A percentile compares a stretch with the other conserved stretches of the same genome.
Conservation (phyloP, 1,284 basidiomycete genomes). For the Boletus semigastroideus region DNA sequence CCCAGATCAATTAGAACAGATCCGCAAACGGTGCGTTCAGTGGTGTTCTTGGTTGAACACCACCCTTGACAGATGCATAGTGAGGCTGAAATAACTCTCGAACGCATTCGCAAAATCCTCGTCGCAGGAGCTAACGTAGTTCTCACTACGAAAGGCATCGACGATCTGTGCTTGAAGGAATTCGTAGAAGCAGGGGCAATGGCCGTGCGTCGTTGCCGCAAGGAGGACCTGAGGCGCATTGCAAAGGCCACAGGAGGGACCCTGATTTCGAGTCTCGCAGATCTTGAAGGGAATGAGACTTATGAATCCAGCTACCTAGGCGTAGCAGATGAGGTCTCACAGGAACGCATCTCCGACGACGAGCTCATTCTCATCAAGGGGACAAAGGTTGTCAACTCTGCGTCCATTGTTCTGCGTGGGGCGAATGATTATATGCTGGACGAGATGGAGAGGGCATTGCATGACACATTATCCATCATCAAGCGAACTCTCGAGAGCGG, state of each 20-base stretch:
- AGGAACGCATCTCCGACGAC: constrained; percentile 98
- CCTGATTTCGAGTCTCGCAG: constrained; percentile 90
- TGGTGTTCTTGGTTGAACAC: background rate
- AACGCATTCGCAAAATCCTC: constrained; percentile 95
- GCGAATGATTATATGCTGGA: constrained; percentile 99
- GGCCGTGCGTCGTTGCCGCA: constrained; percentile 96
- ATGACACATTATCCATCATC: constrained; percentile 94
- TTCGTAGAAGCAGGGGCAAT: constrained; percentile 99
- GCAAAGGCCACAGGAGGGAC: constrained; percentile 97
- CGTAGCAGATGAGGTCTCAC: constrained; percentile 91
- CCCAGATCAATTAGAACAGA: constrained; percentile 95
- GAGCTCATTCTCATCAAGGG: constrained; percentile 98
- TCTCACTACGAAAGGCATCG: constrained; percentile 98
- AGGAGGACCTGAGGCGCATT: constrained; percentile 96
- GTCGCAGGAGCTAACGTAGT: constrained; percentile 97
- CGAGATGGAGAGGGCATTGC: constrained; percentile 98
- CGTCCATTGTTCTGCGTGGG: constrained; percentile 92
- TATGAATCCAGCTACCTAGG: constrained; percentile 93
- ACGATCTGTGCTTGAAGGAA: constrained; percentile 97
- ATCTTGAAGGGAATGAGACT: constrained; percentile 97
- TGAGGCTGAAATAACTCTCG: constrained; percentile 95
- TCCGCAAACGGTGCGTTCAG: constrained; percentile 77
- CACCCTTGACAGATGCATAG: constrained; percentile 41
- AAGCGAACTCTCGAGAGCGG: constrained; percentile 98
- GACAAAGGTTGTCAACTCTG: constrained; percentile 93